Base-by-base conservation (phyloP, 2,329 filamentous ascomycete genomes). In the Clarireedia hainanense region DNA sequence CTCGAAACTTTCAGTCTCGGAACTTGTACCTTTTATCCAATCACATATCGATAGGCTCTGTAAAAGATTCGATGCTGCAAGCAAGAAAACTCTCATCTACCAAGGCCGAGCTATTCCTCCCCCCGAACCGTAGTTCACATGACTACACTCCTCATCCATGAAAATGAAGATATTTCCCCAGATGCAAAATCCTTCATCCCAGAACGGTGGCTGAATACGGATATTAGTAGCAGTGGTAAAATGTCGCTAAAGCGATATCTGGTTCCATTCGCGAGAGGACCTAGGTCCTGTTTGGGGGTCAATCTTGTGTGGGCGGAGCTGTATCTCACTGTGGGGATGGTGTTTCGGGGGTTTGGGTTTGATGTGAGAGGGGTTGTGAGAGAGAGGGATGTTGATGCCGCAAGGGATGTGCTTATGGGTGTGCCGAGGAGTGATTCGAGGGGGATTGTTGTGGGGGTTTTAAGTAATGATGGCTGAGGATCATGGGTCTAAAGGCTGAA, bases 61-160 rank as follows among this genome's bases (percentile, higher is more conserved):
- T 15, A 14, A n/a, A 9, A 47, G 26, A 37, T 36, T 56, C 24
- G 24, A 37, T 20, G 39, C 10, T n/a, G 36, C 39, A 20, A 42
- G 30, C 6, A 50, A 51, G 14, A 43, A 43, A 43, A 23, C 15
- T 5, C 15, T 5, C 40, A 4, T 34, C 2, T 51, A 6, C 14
- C 23, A 51, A 14, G 39, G 39, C 3, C 17, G 34, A 42, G 26
- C 9, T n/a, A 60, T 61, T 20, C 20, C 46, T 60, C 61, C 10
- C 47, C 48, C 1, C 68, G 71, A 5, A 72, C 69, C 3, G 68
- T 68, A 5, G 67, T 75, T 1, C 66, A 69, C 26, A 71, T 73
- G 64, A 73, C 71, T 0, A 61, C 67, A 2, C 65, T 66, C 5
- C 67, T 73, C 27, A 54, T 56, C 14, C 64, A 70, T 49, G 69